Conservation (phyloP, 495 filamentous ascomycete genomes). For the Aspergillus diversus region DNA sequence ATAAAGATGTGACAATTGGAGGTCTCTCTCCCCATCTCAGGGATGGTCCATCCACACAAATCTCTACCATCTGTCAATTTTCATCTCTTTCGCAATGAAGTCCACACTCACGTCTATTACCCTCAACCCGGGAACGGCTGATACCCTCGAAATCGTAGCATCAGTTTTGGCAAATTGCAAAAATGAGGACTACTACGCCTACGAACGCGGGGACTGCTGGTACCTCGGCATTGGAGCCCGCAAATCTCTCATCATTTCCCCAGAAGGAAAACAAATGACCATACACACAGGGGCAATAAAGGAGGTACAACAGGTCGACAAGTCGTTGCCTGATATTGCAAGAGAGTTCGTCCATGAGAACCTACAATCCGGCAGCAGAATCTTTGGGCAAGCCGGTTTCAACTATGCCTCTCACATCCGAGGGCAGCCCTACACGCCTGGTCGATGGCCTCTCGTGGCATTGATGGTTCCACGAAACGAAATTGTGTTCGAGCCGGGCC, state of each 20-base stretch:
- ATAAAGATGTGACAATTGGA: too few relatives aligned
- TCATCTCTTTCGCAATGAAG: background rate
- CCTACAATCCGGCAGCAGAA: conserved; percentile 1
- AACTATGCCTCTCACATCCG: conserved; percentile 23
- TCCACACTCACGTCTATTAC: conserved; percentile 9
- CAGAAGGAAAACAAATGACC: conserved; percentile 15
- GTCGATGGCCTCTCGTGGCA: conserved; percentile 21
- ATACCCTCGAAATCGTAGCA: conserved; percentile 11
- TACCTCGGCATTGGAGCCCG: conserved; percentile 22
- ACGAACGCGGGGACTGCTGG: conserved; percentile 21
- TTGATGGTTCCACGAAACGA: conserved; percentile 20
- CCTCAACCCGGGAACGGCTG: background rate
- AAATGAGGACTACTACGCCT: conserved; percentile 20
- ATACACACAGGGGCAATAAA: background rate
- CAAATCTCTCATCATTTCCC: conserved; percentile 17
- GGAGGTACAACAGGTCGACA: conserved; percentile 6
- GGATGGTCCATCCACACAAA: too few relatives aligned
- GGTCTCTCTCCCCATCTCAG: too few relatives aligned
- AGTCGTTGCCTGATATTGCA: conserved; percentile 9
- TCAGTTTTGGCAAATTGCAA: conserved; percentile 8
- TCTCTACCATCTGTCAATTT: background rate
- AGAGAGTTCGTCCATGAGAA: conserved; percentile 17
- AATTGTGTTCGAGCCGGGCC: conserved; percentile 6
- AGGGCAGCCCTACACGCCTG: conserved; percentile 13
- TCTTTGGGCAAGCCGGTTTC: conserved; percentile 25